Conservation (phyloP, 1,284 basidiomycete species). For the Xerocomus nothofagi region DNA sequence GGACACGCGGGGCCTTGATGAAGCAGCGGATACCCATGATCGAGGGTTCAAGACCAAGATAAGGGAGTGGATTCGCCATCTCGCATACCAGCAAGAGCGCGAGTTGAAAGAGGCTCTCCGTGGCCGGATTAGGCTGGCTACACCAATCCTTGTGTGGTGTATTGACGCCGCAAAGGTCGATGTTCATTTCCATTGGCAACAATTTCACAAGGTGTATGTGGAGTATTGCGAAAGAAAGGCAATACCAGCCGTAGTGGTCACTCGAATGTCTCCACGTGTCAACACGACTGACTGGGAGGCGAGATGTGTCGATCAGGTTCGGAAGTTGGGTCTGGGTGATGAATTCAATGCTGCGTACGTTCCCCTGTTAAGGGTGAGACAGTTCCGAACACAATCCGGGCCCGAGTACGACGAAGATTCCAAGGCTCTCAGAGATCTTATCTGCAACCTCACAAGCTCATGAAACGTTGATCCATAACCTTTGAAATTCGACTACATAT, state of each 20-base stretch:
- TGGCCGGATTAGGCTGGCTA: conserved; percentile 7
- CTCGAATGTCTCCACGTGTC: conserved; percentile 12
- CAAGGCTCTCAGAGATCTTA: conserved; percentile 15
- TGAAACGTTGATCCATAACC: not conserved
- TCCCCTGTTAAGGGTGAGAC: conserved; percentile 17
- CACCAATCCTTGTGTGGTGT: conserved; percentile 29
- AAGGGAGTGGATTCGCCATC: conserved; percentile 12
- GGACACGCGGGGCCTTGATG: conserved; percentile 30
- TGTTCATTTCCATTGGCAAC: conserved; percentile 18
- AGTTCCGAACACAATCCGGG: too few species aligned
- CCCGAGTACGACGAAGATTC: conserved; percentile 21
- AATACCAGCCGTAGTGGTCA: conserved; percentile 25
- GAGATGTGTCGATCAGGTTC: conserved; percentile 19
- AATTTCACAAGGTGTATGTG: conserved; percentile 26
- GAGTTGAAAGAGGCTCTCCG: conserved; percentile 22
- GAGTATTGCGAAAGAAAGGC: conserved; percentile 28
- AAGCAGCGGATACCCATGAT: conserved; percentile 17
- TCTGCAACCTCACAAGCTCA: conserved; percentile 8
- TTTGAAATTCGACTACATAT: conserved; percentile 5
- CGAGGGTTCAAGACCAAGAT: conserved; percentile 10
- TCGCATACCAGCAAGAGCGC: conserved; percentile 15
- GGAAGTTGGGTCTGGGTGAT: conserved; percentile 5
- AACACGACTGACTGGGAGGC: conserved; percentile 15
- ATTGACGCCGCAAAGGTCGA: conserved; percentile 28
- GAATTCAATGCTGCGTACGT: not conserved